Evolutionary conservation across 257 asterid species (phyloP).

Genomic region (Coffea canephora): DNA sequence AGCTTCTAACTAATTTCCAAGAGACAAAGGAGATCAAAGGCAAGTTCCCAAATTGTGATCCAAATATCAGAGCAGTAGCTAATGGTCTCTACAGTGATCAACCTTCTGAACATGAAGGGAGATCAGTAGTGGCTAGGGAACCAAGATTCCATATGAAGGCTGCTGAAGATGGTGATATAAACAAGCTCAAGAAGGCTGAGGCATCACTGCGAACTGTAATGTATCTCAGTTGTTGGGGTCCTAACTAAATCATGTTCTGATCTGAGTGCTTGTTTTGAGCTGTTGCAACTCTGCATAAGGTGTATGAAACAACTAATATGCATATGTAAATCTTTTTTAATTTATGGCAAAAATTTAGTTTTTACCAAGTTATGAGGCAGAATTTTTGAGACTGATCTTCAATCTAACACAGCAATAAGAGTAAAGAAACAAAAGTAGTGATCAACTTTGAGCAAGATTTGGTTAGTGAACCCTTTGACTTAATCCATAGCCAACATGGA

Average conservation of each 20-base stretch:
- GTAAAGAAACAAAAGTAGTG: not conserved
- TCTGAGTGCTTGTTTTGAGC: not conserved
- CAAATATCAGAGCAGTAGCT: not conserved
- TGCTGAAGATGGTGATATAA: conserved; percentile 8
- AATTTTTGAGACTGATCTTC: not conserved
- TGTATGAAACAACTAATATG: not conserved
- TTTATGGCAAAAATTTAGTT: not conserved
- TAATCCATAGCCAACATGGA: not conserved
- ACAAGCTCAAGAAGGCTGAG: conserved; percentile 26
- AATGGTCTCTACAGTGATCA: not conserved
- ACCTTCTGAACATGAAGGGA: not conserved
- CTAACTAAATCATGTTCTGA: conserved; percentile 5
- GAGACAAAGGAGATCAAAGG: conserved; percentile 4
- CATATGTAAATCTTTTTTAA: not conserved
- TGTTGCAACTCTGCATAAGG: not conserved
- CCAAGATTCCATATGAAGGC: not conserved
- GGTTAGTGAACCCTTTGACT: not conserved
- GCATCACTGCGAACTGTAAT: conserved; percentile 26
- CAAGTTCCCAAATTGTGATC: not conserved
- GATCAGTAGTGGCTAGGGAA: not conserved
- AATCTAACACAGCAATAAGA: not conserved
- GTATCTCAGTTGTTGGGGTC: conserved; percentile 34
- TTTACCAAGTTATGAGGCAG: not conserved
- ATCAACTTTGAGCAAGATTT: not conserved
- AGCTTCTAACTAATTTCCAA: not conserved